These are phyloP conservation scores for Umbelopsis sp. DNA, from an alignment of 371 early-diverging fungal species.

Conservation along the genomic window DNA sequence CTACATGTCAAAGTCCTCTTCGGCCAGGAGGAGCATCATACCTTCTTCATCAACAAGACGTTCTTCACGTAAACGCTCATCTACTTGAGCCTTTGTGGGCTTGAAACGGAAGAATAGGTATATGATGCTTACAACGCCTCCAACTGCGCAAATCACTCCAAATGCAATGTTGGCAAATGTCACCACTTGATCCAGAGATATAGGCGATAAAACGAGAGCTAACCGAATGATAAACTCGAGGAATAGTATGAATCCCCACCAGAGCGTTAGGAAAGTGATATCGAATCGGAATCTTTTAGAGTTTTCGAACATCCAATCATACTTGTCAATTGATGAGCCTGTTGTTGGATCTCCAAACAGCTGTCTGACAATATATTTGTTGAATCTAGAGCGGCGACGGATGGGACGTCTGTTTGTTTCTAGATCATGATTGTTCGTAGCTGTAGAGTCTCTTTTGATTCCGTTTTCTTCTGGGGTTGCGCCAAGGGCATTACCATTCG, in stretches of 20 bases:
- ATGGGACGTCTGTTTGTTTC: neutral
- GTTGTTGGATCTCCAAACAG: neutral
- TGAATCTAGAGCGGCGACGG: neutral
- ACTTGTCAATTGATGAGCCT: neutral
- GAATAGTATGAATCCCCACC: constrained; percentile 13
- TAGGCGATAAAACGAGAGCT: neutral
- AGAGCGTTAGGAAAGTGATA: neutral
- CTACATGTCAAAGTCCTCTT: neutral
- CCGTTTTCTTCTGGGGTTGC: neutral
- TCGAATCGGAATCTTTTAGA: constrained; percentile 4
- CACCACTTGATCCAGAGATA: constrained; percentile 5
- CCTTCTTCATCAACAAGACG: constrained; percentile 1
- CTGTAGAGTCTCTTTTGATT: neutral
- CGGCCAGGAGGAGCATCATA: constrained; percentile 2
- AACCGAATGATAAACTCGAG: constrained; percentile 14
- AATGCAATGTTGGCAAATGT: constrained; percentile 13
- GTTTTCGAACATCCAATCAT: constrained; percentile 10
- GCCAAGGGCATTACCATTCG: neutral
- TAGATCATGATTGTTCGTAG: neutral
- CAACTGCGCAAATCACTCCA: constrained; percentile 14
- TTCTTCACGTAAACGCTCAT: neutral
- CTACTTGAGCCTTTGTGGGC: neutral
- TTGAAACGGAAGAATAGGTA: constrained; percentile 14
- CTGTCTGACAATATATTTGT: neutral
- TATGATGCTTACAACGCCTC: neutral